Evolutionary conservation across 2,329 filamentous ascomycete species (phyloP).

Genomic region (Ophiosphaerella narmari): DNA sequence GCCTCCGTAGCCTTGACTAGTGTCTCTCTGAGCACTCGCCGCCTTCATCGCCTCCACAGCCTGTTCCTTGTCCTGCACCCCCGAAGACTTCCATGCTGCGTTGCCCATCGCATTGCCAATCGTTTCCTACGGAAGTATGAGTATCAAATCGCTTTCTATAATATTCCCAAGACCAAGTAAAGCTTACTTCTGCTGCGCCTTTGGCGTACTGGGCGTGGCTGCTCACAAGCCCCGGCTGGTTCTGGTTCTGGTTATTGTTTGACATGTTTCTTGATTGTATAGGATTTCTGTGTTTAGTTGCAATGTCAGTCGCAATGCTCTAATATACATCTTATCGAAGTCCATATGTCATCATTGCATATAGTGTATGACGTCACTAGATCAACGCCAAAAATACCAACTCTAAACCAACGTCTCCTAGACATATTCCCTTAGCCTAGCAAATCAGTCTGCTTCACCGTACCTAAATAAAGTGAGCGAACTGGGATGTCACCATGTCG

Average conservation of each 20-base stretch:
- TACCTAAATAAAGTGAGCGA: too few species aligned
- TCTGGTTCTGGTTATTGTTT: slow-evolving; percentile 31
- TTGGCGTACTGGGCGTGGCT: slow-evolving; percentile 72
- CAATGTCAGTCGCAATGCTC: not conserved
- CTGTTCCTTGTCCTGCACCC: slow-evolving; percentile 66
- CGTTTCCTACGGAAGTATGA: slow-evolving; percentile 51
- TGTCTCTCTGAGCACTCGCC: slow-evolving; percentile 62
- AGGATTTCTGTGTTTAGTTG: not conserved
- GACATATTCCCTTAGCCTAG: too few species aligned
- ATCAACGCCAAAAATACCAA: not conserved
- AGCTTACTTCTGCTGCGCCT: slow-evolving; percentile 65
- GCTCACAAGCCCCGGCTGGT: slow-evolving; percentile 63
- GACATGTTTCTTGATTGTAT: slow-evolving; percentile 20
- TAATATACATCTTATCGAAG: not conserved
- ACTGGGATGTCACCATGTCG: too few species aligned
- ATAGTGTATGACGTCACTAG: not conserved
- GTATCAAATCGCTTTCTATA: not conserved
- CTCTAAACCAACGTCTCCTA: too few species aligned
- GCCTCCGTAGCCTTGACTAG: slow-evolving; percentile 63
- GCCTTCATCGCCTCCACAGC: slow-evolving; percentile 67
- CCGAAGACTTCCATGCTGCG: slow-evolving; percentile 66
- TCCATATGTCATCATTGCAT: not conserved
- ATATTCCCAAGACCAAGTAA: not conserved
- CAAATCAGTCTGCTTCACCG: too few species aligned
- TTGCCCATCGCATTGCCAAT: slow-evolving; percentile 67